Conservation (phyloP, 495 filamentous ascomycete species). For the Hyaloscypha variabilis region DNA sequence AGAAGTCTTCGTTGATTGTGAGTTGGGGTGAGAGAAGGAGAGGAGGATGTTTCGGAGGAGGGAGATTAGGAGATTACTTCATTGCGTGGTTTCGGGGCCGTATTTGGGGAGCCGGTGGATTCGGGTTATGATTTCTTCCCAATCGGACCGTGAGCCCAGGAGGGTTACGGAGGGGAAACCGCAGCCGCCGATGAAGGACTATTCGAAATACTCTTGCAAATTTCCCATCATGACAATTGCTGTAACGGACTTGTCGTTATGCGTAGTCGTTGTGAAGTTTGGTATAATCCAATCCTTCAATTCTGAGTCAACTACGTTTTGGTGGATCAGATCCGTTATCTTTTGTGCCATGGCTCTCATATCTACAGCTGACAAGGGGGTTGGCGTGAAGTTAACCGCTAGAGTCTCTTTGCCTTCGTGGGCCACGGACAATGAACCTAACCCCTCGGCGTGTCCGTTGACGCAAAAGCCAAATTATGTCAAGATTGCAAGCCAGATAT, state of each 20-base stretch:
- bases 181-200: conserved; percentile 40
- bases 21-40: no score
- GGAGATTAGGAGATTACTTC: background rate
- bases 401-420: conserved; percentile 39
- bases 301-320: background rate
- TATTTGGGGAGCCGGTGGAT: conserved; percentile 41
- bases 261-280: background rate
- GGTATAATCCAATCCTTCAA: background rate
- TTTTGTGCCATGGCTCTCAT: background rate
- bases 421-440: conserved; percentile 38
- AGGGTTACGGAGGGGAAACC: conserved; percentile 54
- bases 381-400: background rate
- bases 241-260: conserved; percentile 21
- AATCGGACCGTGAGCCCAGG: conserved; percentile 46
- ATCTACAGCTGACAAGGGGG: background rate
- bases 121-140: conserved; percentile 35
- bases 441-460: conserved; percentile 39
- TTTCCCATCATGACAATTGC: conserved; percentile 48
- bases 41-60: no score
- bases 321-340: background rate
- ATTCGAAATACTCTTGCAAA: conserved; percentile 49
- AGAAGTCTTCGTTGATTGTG: no score
- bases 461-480: conserved; percentile 38
- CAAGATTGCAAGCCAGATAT: conserved; percentile 44
- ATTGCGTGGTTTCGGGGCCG: conserved; percentile 37